phyloP scores from a whole-genome alignment of 306 rosid genomes.

The Oxytropis ochrocephala region DNA sequence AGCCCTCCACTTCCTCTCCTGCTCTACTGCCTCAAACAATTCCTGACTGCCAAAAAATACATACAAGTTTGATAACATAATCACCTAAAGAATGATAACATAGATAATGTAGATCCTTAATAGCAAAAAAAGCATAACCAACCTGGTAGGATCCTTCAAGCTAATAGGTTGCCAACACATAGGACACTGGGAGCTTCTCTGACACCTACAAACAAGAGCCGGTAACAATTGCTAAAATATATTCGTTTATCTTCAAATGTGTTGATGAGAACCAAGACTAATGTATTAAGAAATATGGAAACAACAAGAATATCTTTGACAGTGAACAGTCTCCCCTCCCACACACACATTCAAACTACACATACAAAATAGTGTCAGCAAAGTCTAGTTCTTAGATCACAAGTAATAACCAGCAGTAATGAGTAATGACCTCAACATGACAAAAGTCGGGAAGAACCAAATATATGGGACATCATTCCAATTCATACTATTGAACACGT shows the following conservation, averaged over 20 bases:
- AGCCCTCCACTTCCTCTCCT: constrained; percentile 58
- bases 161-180: constrained; percentile 89
- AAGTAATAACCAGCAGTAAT: not conserved
- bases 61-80: constrained; percentile 5
- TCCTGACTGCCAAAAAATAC: constrained; percentile 65
- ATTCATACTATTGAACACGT: not conserved
- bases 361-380: not conserved
- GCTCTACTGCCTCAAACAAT: constrained; percentile 73
- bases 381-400: not conserved
- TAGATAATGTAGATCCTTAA: not conserved
- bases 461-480: not conserved
- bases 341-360: not conserved
- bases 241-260: constrained; percentile 1
- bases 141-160: constrained; percentile 87
- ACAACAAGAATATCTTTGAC: constrained; percentile 1
- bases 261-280: not conserved
- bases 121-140: constrained; percentile 9
- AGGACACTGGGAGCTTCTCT: constrained; percentile 93
- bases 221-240: not conserved
- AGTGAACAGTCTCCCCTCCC: not conserved
- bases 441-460: not conserved
- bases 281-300: not conserved
- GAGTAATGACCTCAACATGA: not conserved
- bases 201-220: constrained; percentile 60
- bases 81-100: not conserved